phyloP scores from a whole-genome alignment of 2,329 filamentous ascomycete genomes.

The Sphaerostilbella broomeana region DNA sequence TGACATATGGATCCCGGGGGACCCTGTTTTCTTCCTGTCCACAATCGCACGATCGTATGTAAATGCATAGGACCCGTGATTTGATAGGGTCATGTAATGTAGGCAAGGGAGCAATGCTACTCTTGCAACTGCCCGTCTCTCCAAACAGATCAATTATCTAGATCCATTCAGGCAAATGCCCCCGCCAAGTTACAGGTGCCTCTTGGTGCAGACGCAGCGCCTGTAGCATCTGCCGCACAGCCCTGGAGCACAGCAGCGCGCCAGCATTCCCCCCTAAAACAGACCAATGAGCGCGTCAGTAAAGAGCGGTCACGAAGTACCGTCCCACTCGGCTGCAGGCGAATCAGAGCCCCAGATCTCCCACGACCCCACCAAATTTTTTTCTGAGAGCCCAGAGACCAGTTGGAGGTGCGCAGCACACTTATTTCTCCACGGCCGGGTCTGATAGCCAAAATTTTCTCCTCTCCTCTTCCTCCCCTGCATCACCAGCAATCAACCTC shows the following conservation, averaged over 20 bases:
- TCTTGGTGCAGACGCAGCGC: neutral
- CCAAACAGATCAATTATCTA: too few relatives aligned
- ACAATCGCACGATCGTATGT: too few relatives aligned
- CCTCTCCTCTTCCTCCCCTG: conserved; percentile 13
- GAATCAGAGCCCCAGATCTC: conserved; percentile 18
- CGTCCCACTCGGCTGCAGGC: conserved; percentile 4
- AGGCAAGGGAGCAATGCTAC: conserved; percentile 2
- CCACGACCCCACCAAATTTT: conserved; percentile 18
- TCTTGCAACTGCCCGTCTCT: too few relatives aligned
- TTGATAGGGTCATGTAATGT: conserved; percentile 5
- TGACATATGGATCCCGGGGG: neutral
- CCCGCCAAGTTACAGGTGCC: conserved; percentile 7
- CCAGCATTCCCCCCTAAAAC: neutral
- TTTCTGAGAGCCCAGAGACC: conserved; percentile 7
- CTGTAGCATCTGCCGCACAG: conserved; percentile 4
- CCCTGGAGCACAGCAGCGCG: neutral
- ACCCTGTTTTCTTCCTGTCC: neutral
- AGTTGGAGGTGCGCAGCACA: conserved; percentile 8
- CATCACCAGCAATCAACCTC: conserved; percentile 27
- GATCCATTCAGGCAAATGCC: too few relatives aligned
- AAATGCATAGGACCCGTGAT: conserved; percentile 8
- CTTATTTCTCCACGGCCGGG: conserved; percentile 12
- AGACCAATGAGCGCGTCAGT: conserved; percentile 1
- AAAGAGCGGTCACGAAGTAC: conserved; percentile 14
- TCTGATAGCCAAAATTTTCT: conserved; percentile 12